Evolutionary conservation across 768 basidiomycete species (phyloP), one percentile per base, ranked within the genome.

Genomic region (Russula sp.): DNA sequence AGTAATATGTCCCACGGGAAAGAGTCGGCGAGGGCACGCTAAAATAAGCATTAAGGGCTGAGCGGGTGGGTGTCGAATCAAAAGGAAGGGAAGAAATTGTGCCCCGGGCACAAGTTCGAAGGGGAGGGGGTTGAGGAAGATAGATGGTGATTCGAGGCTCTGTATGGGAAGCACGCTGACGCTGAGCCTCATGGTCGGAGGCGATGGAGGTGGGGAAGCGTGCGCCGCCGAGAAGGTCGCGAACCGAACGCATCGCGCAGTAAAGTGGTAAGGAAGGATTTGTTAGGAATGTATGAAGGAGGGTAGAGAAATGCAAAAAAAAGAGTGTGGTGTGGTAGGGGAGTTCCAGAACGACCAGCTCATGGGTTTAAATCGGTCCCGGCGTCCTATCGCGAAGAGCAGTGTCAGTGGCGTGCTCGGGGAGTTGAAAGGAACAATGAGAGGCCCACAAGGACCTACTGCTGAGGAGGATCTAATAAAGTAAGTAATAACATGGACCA

Each of bases 151-250:
- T 61, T 47, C 52, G 51, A 45, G 11, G 48, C n/a, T 31, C 57
- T 50, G 57, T 20, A 37, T 22, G 20, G 39, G 39, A 50, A 37
- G 39, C 31, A 3, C 10, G 37, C 34, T 56, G 37, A 32, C 31
- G 39, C 45, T 59, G 62, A 13, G 57, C 52, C 57, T 64, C 63
- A 2, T 22, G 62, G 20, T 64, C 62, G 31, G 57, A 62, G 51
- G 62, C 34, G 18, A 9, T n/a, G 27, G 27, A 20, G 22, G 18
- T 9, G 6, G 62, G 34, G 50, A 47, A 53, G 51, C 50, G 51
- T 6, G 31, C n/a, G 39, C 47, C 31, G 52, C 27, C 20, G 37
- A 59, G 22, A 32, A 34, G 14, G 34, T 37, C 35, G 52, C 13
- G 42, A 51, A 45, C 39, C 31, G 13, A 35, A 47, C 27, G 35